A percentile compares a stretch with the other conserved stretches of the same genome.
phyloP scores from a whole-genome alignment of 306 rosid genomes.

The Cyclanthera cordifolia region DNA sequence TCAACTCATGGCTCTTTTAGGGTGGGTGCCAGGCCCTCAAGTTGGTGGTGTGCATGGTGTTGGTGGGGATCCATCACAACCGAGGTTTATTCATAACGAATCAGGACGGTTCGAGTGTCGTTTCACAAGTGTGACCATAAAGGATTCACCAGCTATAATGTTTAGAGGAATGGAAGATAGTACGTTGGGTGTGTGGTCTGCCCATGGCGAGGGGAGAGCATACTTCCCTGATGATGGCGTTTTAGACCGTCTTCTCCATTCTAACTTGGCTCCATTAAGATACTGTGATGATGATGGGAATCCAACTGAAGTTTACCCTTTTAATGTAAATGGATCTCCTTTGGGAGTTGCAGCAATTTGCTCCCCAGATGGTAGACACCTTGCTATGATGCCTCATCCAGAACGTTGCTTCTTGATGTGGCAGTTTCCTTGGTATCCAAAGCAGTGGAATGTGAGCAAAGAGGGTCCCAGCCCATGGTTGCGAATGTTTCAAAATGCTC shows the following conservation, averaged over 20 bases:
- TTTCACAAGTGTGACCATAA: slow-evolving; percentile 64
- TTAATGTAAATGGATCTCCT: slow-evolving; percentile 82
- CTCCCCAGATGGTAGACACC: slow-evolving; percentile 88
- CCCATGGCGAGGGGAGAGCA: slow-evolving; percentile 86
- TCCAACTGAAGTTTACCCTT: slow-evolving; percentile 67
- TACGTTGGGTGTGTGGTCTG: slow-evolving; percentile 80
- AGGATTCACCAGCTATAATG: slow-evolving; percentile 74
- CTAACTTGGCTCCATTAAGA: slow-evolving; percentile 63
- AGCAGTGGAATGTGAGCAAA: slow-evolving; percentile 67
- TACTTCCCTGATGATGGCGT: slow-evolving; percentile 76
- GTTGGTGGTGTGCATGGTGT: slow-evolving; percentile 74
- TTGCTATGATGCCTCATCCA: slow-evolving; percentile 97
- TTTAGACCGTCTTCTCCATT: slow-evolving; percentile 60
- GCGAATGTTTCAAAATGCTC: slow-evolving; percentile 66
- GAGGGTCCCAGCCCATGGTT: slow-evolving; percentile 89
- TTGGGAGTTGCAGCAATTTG: slow-evolving; percentile 80
- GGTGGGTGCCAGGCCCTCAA: slow-evolving; percentile 86
- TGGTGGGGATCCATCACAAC: slow-evolving; percentile 79
- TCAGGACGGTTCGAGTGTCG: slow-evolving; percentile 92
- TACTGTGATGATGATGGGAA: slow-evolving; percentile 79
- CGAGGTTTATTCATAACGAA: slow-evolving; percentile 77
- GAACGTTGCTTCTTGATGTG: slow-evolving; percentile 96
- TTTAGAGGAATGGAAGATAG: slow-evolving; percentile 74
- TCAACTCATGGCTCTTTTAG: slow-evolving; percentile 89
- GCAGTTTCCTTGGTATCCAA: slow-evolving; percentile 91